phyloP scores from a whole-genome alignment of 2,329 filamentous ascomycete species.

The Reticulascus tulasneorum region DNA sequence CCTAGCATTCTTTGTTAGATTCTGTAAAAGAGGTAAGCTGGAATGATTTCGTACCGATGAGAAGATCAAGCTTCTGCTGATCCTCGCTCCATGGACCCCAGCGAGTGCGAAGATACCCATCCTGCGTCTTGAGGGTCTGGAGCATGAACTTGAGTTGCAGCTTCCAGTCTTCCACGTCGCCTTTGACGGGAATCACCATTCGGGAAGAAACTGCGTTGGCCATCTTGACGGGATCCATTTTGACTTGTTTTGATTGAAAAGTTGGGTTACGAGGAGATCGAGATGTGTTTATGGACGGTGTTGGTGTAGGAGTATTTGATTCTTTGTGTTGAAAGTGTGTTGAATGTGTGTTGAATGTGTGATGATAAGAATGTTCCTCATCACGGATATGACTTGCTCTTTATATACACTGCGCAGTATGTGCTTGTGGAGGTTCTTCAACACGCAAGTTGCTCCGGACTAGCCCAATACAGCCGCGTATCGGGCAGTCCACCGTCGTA shows the following conservation, averaged over 20 bases:
- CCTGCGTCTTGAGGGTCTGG: slow-evolving; percentile 20
- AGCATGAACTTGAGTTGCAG: slow-evolving; percentile 21
- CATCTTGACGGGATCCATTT: slow-evolving; percentile 12
- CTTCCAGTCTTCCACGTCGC: slow-evolving; percentile 23
- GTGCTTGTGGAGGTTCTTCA: no score
- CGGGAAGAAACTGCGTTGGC: slow-evolving; percentile 14
- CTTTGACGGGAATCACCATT: slow-evolving; percentile 19
- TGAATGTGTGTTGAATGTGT: not conserved
- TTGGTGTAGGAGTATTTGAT: not conserved
- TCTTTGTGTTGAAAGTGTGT: not conserved
- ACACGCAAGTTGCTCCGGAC: no score
- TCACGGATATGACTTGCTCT: not conserved
- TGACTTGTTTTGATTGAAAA: not conserved
- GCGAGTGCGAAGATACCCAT: slow-evolving; percentile 22
- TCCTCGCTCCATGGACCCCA: slow-evolving; percentile 23
- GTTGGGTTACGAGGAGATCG: not conserved
- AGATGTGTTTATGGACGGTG: not conserved
- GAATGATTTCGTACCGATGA: slow-evolving; percentile 16
- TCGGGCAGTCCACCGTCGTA: no score
- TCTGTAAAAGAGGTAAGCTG: no score
- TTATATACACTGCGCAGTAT: no score
- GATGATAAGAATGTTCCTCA: not conserved
- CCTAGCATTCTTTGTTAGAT: slow-evolving; percentile 16
- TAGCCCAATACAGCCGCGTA: no score
- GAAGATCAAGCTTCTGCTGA: slow-evolving; percentile 21